Percentiles rank a stretch among this genome's conserved stretches.
Evolutionary conservation across 805 yeast species (phyloP).

Genomic region (Pichia manshurica): DNA sequence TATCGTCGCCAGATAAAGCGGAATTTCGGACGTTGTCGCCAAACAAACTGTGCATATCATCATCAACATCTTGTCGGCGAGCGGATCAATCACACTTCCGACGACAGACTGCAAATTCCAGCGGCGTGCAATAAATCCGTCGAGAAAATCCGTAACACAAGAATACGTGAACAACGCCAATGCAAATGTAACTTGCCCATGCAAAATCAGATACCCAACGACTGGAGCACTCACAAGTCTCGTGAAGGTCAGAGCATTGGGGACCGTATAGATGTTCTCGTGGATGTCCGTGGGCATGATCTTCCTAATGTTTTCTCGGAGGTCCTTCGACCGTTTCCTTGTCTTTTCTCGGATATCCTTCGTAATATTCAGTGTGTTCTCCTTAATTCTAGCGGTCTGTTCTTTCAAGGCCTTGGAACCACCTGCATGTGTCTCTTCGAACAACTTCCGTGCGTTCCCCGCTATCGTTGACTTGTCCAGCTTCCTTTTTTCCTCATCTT

Average conservation of each 20-base stretch:
- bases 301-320: slow-evolving; percentile 27
- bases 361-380: slow-evolving; percentile 9
- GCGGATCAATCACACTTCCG: slow-evolving; percentile 90
- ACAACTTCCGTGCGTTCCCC: slow-evolving; percentile 4
- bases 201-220: slow-evolving; percentile 71
- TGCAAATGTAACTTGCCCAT: slow-evolving; percentile 60
- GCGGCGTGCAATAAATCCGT: slow-evolving; percentile 84
- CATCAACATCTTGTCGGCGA: slow-evolving; percentile 92
- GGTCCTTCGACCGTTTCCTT: slow-evolving; percentile 11
- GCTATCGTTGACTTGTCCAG: neutral
- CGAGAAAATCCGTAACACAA: slow-evolving; percentile 84
- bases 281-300: slow-evolving; percentile 33
- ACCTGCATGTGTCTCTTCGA: slow-evolving; percentile 7
- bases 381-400: neutral
- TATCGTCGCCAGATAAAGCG: slow-evolving; percentile 56
- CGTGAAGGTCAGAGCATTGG: slow-evolving; percentile 77
- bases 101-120: slow-evolving; percentile 72
- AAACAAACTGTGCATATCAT: slow-evolving; percentile 75
- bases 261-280: slow-evolving; percentile 73
- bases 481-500: too few species aligned
- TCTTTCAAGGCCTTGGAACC: slow-evolving; percentile 12
- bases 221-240: slow-evolving; percentile 79
- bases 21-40: slow-evolving; percentile 63
- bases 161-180: slow-evolving; percentile 74
- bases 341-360: slow-evolving; percentile 2